Evolutionary conservation across 441 rosid species (phyloP), one percentile per base, ranked within the genome.

Genomic region (Euphorbia celastroides): DNA sequence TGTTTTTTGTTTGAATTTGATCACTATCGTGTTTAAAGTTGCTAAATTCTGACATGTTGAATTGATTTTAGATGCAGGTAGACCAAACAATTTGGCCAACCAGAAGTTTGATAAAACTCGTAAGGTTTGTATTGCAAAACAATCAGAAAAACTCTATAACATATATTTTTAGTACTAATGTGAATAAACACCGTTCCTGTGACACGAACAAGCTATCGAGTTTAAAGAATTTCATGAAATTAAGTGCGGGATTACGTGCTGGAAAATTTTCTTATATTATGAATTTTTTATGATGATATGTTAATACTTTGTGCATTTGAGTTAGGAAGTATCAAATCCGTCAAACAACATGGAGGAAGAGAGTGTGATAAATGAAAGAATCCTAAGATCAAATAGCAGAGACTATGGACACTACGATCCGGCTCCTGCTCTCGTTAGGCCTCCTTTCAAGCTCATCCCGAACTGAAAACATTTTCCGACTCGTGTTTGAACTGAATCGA

Each of bases 381-480:
- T 89, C 12, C 74, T 88, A 36, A 82, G 68, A 62, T 88, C 60
- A 38, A 88, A 83, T 72, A 71, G 82, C 65, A 78, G 67, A 67
- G 97, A 93, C 80, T 89, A 94, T 72, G 99, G 96, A 30, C 75
- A 66, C 57, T 85, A 70, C 58, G 85, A 81, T 70, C 93, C 99
- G 30, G 68, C 82, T 26, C 96, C 95, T 41, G 83, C 85, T 74
- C 85, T 94, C 44, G 87, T 75, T 5, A 83, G 78, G 84, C 99
- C 99, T 67, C 99, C 90, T 78, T 93, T 81, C 89, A 91, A 93
- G 92, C 91, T 89, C 80, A 91, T 93, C 72, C 97, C 95, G 34
- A 91, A 90, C 74, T 93, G 81, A 88, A 42, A 42, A 42, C 7
- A 42, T 42, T 8, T 42, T 42, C 20, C 19, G 23, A 38, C 2